Percentiles rank a stretch among this genome's conserved stretches.
phyloP scores from a whole-genome alignment of 805 yeast species.

The Saccharomycopsis babjevae region DNA sequence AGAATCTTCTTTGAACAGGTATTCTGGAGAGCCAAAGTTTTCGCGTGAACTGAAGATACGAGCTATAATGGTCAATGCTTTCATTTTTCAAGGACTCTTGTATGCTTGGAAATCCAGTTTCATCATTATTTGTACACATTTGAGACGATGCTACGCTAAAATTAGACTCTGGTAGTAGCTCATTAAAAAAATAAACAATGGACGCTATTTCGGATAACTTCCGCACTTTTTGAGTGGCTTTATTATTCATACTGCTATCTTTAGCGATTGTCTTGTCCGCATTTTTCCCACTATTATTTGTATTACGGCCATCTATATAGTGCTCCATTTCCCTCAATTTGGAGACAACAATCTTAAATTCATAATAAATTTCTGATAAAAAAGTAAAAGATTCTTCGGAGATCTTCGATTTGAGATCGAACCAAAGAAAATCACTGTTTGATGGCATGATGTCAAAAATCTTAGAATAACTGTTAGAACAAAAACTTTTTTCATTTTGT shows the following conservation, averaged over 20 bases:
- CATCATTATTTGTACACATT: background rate
- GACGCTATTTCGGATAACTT: background rate
- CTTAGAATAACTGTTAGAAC: background rate
- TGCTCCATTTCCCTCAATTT: background rate
- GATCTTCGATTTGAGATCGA: background rate
- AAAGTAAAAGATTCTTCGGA: constrained; percentile 1
- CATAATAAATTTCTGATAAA: constrained; percentile 1
- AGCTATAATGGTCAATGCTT: background rate
- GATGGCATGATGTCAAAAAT: background rate
- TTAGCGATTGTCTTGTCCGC: background rate
- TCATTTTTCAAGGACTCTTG: background rate
- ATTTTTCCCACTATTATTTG: background rate
- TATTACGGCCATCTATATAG: background rate
- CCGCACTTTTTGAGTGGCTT: background rate
- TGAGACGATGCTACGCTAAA: background rate
- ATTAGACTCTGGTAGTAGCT: constrained; percentile 4
- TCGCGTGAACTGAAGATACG: background rate
- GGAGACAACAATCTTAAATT: background rate
- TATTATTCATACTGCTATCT: background rate
- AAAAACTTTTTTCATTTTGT: background rate
- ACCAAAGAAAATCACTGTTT: background rate
- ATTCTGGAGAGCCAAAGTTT: background rate
- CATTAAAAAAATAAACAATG: background rate
- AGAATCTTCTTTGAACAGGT: background rate
- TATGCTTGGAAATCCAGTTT: constrained; percentile 2